phyloP scores from a whole-genome alignment of 208 protist species.

The Leishmania tarentolae region DNA sequence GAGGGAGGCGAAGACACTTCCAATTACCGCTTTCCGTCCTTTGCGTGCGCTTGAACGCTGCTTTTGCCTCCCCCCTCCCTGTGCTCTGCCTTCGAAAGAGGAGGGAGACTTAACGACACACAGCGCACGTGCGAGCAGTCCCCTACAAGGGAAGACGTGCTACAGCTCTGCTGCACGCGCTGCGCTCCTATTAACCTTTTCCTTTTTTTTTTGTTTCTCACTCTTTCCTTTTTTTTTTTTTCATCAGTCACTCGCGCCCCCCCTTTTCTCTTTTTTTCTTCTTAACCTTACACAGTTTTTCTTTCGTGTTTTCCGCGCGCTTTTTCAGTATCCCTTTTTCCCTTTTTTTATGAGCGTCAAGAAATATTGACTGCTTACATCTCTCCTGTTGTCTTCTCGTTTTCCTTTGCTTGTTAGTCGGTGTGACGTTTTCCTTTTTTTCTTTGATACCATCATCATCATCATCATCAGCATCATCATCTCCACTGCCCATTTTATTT shows the following conservation, averaged over 20 bases:
- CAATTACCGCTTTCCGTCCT: background rate
- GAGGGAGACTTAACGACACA: background rate
- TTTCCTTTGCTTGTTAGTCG: constrained; percentile 9
- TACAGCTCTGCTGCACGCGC: background rate
- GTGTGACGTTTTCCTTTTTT: background rate
- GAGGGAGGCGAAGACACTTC: background rate
- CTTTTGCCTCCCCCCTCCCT: too few relatives aligned
- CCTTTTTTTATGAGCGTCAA: too few relatives aligned
- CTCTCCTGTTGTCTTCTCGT: background rate
- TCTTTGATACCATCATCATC: background rate
- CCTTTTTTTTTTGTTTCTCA: background rate
- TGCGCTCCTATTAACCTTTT: background rate
- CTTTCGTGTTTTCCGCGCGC: background rate
- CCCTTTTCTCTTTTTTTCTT: background rate
- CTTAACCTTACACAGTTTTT: background rate
- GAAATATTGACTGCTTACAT: too few relatives aligned
- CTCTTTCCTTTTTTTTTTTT: background rate
- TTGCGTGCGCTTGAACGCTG: background rate
- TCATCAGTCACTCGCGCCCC: background rate
- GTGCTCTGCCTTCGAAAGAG: background rate
- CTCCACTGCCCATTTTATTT: too few relatives aligned
- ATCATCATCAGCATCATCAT: too few relatives aligned
- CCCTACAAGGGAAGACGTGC: background rate
- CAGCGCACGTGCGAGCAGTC: background rate
- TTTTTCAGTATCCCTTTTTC: background rate